Base-by-base conservation (phyloP, 2,329 filamentous ascomycete species). In the Tolypocladium paradoxum region DNA sequence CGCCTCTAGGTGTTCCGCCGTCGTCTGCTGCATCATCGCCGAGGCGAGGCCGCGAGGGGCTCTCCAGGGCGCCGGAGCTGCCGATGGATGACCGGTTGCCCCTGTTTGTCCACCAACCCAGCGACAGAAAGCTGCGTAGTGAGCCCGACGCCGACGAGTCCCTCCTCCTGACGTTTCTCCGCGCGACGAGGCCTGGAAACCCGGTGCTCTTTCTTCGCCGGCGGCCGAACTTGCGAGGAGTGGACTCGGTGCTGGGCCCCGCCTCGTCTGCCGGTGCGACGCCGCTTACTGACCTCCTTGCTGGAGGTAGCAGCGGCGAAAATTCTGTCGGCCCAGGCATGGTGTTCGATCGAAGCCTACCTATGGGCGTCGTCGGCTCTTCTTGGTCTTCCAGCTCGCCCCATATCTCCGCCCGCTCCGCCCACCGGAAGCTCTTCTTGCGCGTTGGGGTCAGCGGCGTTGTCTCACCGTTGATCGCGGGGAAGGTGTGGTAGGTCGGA, bases 391-490 rank as follows among this genome's bases (percentile, higher is more conserved):
- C 85, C 16, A 96, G 76, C 65, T 95, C 90, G 53, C 84, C 87
- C 90, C 90, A 95, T 34, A 95, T 93, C 61, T 93, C 88, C 36
- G 83, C 83, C 1, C 82, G 81, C 64, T 93, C 87, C 53, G 81
- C 73, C 75, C 80, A 81, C 51, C 82, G 65, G 38, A 73, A 76
- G 20, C 75, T 77, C 58, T 74, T 75, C 62, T 74, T 76, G 53
- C 73, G 73, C 49, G 70, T 64, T 29, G 74, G 66, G 16, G 69
- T 67, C 50, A 73, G 60, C 18, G 66, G 64, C 6, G 68, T 68
- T 4, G 63, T 67, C 51, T 75, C 70, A 24, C 66, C 68, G 61
- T 59, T 70, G 37, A 54, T 63, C 49, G 64, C 67, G 1, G 66
- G 65, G 57, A 81, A 80, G 0, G 79, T 82, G 55, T 79, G 78